Evolutionary conservation across 768 basidiomycete genomes (phyloP), one percentile per base, ranked within the genome.

Genomic region (Cystofilobasidium bisporidii): DNA sequence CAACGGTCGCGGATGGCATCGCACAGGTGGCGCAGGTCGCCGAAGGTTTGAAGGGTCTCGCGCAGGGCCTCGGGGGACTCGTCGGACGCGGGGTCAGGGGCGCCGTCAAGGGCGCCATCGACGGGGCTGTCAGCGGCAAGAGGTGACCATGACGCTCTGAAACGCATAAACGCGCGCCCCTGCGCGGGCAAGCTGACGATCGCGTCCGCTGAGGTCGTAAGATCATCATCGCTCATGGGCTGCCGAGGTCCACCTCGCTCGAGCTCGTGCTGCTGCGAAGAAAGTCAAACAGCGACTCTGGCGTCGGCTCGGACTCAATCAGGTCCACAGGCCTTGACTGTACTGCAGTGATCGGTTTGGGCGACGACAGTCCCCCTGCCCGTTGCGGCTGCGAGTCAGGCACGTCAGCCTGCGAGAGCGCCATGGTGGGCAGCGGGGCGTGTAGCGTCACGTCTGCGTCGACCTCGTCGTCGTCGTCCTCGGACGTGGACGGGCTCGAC

Each of bases 11-110:
- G 40, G 17, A 43, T 26, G 12, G 53, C 26, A 26, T 64, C 36
- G 50, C 63, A 10, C 50, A 56, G 26, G 63, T 41, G 12, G 63
- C 40, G 2, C 55, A 53, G 4, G 63, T 55, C 15, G 63, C 63
- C 36, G 53, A 64, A 17, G 63, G 63, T 11, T 8, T 64, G 24
- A 64, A 64, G 53, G 41, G 55, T 40, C 22, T 30, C 18, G 63
- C 63, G 53, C 38, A 40, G 20, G 53, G 63, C 2, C 40, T 64
- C 30, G 22, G 30, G 9, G 63, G 41, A 24, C 53, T 64, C 38
- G 50, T 64, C 9, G 50, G 50, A 22, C 22, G 63, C 18, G 63
- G 63, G 0, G 38, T 64, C 36, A 57, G 55, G 55, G 63, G 63
- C 28, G 63, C 63, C 20, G 63, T 64, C 18, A 18, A n/a, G 9